These are phyloP conservation scores for Pseudogymnoascus sp. DNA, from an alignment of 2,329 filamentous ascomycete genomes.

Conservation along the genomic window DNA sequence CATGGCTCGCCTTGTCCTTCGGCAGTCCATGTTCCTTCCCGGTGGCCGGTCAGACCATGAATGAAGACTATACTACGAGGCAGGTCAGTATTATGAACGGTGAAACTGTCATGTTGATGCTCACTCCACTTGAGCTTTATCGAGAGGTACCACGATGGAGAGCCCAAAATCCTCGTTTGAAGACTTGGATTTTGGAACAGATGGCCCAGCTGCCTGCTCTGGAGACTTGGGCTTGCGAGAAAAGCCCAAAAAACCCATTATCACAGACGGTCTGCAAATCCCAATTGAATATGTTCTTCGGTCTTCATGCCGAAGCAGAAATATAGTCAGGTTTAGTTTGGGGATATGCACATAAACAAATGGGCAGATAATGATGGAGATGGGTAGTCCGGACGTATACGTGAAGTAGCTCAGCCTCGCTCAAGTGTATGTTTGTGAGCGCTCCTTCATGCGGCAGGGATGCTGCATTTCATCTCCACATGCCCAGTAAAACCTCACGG, in stretches of 20 bases:
- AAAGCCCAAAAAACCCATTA: not conserved
- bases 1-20: constrained; percentile 25
- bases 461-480: not conserved
- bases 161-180: not conserved
- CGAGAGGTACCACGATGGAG: not conserved
- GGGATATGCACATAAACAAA: not conserved
- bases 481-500: not conserved
- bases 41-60: constrained; percentile 35
- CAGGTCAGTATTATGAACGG: not conserved
- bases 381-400: not conserved
- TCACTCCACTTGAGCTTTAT: not conserved
- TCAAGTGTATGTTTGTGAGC: not conserved
- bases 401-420: not conserved
- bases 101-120: not conserved
- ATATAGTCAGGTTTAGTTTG: too few relatives aligned
- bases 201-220: not conserved
- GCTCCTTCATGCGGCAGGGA: not conserved
- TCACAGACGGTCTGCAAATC: not conserved
- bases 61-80: constrained; percentile 31
- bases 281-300: not conserved
- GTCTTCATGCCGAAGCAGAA: not conserved
- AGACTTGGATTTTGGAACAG: not conserved
- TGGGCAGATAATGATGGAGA: not conserved
- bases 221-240: not conserved
- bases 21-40: constrained; percentile 33